Evolutionary conservation across 1,284 basidiomycete genomes (phyloP).

Genomic region (Heterobasidion occidentale): DNA sequence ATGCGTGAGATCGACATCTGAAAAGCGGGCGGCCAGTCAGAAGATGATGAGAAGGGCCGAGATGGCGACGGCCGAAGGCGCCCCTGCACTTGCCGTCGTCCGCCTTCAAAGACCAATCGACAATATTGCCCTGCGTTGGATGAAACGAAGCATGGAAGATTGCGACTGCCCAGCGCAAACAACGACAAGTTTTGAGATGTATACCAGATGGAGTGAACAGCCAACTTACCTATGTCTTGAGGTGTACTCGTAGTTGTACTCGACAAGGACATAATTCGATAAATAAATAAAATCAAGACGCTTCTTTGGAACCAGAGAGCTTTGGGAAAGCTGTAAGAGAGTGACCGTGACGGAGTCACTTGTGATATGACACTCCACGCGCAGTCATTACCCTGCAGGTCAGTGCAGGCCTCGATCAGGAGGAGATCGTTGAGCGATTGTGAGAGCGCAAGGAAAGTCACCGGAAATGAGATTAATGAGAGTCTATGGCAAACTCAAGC

Average conservation of each 20-base stretch:
- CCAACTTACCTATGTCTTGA: conserved; percentile 1
- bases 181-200: not conserved
- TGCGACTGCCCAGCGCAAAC: conserved; percentile 41
- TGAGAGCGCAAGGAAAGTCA: no score
- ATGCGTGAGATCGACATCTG: conserved; percentile 58
- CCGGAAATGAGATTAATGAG: no score
- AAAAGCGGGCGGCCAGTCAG: no score
- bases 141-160: conserved; percentile 80
- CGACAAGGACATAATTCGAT: not conserved
- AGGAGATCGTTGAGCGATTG: no score
- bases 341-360: no score
- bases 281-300: not conserved
- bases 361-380: no score
- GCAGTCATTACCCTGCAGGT: no score
- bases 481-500: no score
- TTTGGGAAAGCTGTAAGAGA: not conserved
- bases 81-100: conserved; percentile 41
- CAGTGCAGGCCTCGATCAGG: no score
- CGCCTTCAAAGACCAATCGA: conserved; percentile 68
- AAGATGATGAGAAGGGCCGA: not conserved
- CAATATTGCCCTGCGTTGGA: conserved; percentile 66
- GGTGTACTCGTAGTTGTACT: not conserved
- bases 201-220: not conserved
- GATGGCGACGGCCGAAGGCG: not conserved
- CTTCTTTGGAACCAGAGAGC: not conserved